These are phyloP conservation scores for Talaromyces sp. DNA, from an alignment of 2,329 filamentous ascomycete genomes.

Conservation along the genomic window DNA sequence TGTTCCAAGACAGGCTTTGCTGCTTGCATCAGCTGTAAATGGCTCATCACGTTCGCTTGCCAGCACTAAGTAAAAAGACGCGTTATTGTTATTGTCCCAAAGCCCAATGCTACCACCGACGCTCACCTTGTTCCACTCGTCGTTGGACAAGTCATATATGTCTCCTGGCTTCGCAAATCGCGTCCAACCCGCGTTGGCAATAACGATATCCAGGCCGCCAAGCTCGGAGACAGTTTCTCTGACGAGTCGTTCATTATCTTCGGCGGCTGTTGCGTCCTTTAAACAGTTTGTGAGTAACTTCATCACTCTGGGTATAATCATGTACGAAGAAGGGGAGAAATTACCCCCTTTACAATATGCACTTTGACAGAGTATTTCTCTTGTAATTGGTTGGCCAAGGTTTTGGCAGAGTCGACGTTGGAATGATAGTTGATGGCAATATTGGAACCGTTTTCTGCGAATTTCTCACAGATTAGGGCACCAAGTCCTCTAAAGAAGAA, in stretches of 20 bases:
- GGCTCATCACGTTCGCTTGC: slow-evolving; percentile 50
- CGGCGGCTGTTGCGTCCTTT: slow-evolving; percentile 53
- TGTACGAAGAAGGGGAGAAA: not conserved
- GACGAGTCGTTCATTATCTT: slow-evolving; percentile 53
- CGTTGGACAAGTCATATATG: slow-evolving; percentile 47
- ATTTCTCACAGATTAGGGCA: not conserved
- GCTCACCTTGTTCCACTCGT: slow-evolving; percentile 34
- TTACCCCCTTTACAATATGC: not conserved
- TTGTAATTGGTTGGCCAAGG: not conserved
- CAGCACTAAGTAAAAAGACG: slow-evolving; percentile 55
- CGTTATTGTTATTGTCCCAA: no score
- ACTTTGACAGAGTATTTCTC: not conserved
- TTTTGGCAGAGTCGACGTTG: not conserved
- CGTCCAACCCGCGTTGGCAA: slow-evolving; percentile 63
- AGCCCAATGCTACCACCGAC: no score
- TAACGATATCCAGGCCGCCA: slow-evolving; percentile 62
- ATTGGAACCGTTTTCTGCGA: not conserved
- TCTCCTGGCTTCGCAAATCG: slow-evolving; percentile 48
- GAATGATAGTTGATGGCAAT: not conserved
- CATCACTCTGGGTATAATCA: not conserved
- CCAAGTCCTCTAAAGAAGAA: not conserved
- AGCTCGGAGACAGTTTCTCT: slow-evolving; percentile 49
- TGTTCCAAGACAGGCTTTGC: slow-evolving; percentile 49
- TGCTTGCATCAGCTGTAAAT: slow-evolving; percentile 43
- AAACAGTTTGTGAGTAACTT: not conserved